Evolutionary conservation across 352 stramenopile species (phyloP).

Genomic region (Thalassiosira mediterranea): DNA sequence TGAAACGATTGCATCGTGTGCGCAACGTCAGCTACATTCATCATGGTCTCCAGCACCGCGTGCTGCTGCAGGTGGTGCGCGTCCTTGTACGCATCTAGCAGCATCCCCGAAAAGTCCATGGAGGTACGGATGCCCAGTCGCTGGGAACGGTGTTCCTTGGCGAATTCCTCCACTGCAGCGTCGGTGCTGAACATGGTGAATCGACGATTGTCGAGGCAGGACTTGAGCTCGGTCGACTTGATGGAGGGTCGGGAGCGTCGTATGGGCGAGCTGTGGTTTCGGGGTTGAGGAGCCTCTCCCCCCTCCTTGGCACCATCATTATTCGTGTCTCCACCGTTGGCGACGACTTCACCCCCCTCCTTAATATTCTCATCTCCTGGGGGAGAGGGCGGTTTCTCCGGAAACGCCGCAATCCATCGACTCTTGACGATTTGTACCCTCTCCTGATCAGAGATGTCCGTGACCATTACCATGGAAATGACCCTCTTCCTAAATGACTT

Average conservation of each 20-base stretch:
- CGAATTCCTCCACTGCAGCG: constrained; percentile 32
- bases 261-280: not conserved
- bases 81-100: constrained; percentile 40
- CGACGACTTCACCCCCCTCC: not conserved
- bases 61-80: constrained; percentile 44
- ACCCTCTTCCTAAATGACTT: constrained; percentile 69
- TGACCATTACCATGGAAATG: constrained; percentile 77
- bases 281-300: not conserved
- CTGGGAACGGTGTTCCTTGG: constrained; percentile 6
- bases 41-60: constrained; percentile 53
- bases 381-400: not conserved
- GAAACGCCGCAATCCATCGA: constrained; percentile 82
- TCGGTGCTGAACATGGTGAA: constrained; percentile 45
- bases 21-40: constrained; percentile 58
- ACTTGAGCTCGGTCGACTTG: constrained; percentile 28
- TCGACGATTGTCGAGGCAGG: constrained; percentile 10
- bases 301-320: not conserved
- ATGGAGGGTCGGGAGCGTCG: not conserved
- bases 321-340: not conserved
- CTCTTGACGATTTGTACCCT: constrained; percentile 75
- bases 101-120: constrained; percentile 56
- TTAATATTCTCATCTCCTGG: not conserved
- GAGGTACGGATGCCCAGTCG: constrained; percentile 47
- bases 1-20: constrained; percentile 58
- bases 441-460: constrained; percentile 80